phyloP scores from a whole-genome alignment of 164 flowering plant species.

The Vitis cinerea region DNA sequence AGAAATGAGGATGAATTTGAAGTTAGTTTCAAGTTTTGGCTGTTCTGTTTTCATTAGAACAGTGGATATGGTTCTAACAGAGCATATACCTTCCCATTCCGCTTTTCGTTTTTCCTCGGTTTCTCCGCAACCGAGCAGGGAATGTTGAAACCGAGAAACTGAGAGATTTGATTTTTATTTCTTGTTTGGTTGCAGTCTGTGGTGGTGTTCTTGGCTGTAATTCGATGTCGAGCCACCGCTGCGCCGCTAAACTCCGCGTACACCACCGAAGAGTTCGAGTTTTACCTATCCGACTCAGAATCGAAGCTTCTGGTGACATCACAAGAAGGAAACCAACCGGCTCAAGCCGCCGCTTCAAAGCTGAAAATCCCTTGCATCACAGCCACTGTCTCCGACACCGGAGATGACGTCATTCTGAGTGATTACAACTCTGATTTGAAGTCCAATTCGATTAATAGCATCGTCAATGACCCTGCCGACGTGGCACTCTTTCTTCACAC shows the following conservation, averaged over 20 bases:
- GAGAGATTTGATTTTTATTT: not conserved
- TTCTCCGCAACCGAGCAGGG: too few relatives aligned
- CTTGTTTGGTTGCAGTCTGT: constrained; percentile 48
- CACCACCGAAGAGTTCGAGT: constrained; percentile 89
- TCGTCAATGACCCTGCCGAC: constrained; percentile 68
- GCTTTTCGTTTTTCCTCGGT: too few relatives aligned
- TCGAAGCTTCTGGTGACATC: constrained; percentile 69
- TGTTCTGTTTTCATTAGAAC: not conserved
- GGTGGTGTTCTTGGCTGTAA: constrained; percentile 81
- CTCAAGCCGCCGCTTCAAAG: constrained; percentile 74
- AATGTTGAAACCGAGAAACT: too few relatives aligned
- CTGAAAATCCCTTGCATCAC: constrained; percentile 63
- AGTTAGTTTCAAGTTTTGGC: not conserved
- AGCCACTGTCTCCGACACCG: constrained; percentile 33
- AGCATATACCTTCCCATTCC: too few relatives aligned
- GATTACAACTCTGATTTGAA: constrained; percentile 20
- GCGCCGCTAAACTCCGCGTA: constrained; percentile 90
- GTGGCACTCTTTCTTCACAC: constrained; percentile 92
- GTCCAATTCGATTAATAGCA: constrained; percentile 12
- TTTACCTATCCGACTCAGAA: constrained; percentile 80
- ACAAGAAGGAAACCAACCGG: constrained; percentile 51
- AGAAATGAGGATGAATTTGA: too few relatives aligned
- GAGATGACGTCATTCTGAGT: constrained; percentile 24
- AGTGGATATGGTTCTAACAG: too few relatives aligned
- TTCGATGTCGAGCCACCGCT: constrained; percentile 75